Evolutionary conservation across 495 filamentous ascomycete genomes (phyloP).

Genomic region (Hypoxylon trugodes): DNA sequence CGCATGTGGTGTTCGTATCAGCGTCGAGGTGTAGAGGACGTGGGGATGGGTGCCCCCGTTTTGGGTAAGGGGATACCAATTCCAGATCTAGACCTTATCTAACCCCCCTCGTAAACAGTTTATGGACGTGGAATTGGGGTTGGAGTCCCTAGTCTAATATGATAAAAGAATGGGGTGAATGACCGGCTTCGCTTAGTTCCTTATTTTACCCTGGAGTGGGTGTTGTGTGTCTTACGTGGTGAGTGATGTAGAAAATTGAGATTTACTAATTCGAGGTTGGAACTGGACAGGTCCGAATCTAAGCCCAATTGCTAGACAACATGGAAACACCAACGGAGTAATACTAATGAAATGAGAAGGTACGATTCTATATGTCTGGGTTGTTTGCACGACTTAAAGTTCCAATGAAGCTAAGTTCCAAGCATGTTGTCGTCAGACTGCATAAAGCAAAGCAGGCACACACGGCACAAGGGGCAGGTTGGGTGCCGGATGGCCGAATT

Average conservation of each 20-base stretch:
- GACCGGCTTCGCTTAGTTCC: slow-evolving; percentile 15
- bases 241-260: background rate
- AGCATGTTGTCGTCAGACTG: slow-evolving; percentile 32
- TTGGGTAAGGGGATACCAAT: slow-evolving; percentile 22
- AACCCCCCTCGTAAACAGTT: slow-evolving; percentile 16
- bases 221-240: too few species aligned
- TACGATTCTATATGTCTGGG: background rate
- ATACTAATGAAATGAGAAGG: background rate
- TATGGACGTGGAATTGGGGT: slow-evolving; percentile 4
- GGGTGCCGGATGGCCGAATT: background rate
- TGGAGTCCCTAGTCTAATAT: slow-evolving; percentile 18
- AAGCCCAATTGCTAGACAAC: background rate
- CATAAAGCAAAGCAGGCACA: slow-evolving; percentile 24
- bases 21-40: slow-evolving; percentile 16
- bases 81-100: slow-evolving; percentile 27
- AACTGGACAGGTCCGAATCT: slow-evolving; percentile 3
- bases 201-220: slow-evolving; percentile 11
- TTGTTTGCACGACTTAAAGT: slow-evolving; percentile 12
- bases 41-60: slow-evolving; percentile 20
- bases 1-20: slow-evolving; percentile 33
- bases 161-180: slow-evolving; percentile 20
- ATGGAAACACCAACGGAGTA: slow-evolving; percentile 8
- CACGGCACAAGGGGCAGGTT: background rate
- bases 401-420: slow-evolving; percentile 3
- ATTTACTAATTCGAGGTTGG: background rate